Base-by-base conservation (phyloP, 139 green algal species). In the Pseudopediastrum boryanum region DNA sequence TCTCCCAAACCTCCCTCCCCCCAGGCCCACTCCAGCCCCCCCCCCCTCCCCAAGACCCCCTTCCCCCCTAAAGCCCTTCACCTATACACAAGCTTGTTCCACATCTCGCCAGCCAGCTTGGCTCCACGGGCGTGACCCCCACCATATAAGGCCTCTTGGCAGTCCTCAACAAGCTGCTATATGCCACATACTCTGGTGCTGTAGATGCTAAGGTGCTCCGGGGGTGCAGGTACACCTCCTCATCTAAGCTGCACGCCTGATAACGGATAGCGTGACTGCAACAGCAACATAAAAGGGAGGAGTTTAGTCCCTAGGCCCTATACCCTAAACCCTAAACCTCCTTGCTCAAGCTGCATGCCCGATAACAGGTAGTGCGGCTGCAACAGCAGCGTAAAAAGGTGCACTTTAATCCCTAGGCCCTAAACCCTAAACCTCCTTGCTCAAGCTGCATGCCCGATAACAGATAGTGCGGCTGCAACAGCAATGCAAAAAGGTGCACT, bases 171-270 rank as follows among this genome's bases (percentile, higher is more conserved):
- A 98, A 78, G 29, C 94, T 85, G 0, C 44, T 83, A 83, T 97
- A 98, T 13, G 94, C 86, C 38, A 97, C 83, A 36, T 86, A 93
- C 43, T 97, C 91, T 6, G 95, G 94, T 0, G 87, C 79, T 1
- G 82, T 54, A 0, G 74, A 70, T 38, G 89, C 78, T 65, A 97
- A 81, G 9, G 83, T 79, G 16, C 93, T 98, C 46, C 77, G 75
- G 0, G 96, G 96, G 90, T 99, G 96, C 50, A 99, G 87, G 85
- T 89, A 98, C 36, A 98, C 90, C 16, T 89, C 80, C 48, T 91
- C 90, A 0, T 88, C 88, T 29, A 78, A 0, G 23, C 10, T 27
- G 50, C 48, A 54, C n/a, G n/a, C n/a, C n/a, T n/a, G n/a, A n/a
- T n/a, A n/a, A n/a, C n/a, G n/a, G n/a, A n/a, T n/a, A n/a, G n/a